Conservation (phyloP, 768 basidiomycete genomes). For the Dacryopinax primogenitus region DNA sequence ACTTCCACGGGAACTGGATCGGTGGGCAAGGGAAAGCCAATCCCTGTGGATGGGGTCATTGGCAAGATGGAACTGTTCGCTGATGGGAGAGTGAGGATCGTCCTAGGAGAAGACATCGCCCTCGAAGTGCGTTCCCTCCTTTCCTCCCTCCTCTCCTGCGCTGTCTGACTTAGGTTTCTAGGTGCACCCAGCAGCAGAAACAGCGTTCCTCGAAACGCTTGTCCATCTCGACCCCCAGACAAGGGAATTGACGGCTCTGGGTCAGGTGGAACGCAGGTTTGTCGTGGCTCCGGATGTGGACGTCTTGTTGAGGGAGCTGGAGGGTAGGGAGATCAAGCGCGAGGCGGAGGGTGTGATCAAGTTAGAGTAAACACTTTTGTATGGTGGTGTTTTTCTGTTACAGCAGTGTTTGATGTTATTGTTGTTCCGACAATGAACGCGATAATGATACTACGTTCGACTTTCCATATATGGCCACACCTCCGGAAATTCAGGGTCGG, state of each 20-base stretch:
- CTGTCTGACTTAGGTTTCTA: conserved; percentile 22
- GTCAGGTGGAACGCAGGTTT: conserved; percentile 78
- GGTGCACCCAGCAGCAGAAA: conserved; percentile 71
- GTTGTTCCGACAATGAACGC: no score
- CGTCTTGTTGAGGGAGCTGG: conserved; percentile 52
- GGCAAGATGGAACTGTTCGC: conserved; percentile 76
- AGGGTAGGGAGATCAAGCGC: conserved; percentile 20
- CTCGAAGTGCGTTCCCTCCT: conserved; percentile 49
- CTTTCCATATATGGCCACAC: no score
- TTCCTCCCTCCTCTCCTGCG: background rate
- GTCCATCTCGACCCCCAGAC: conserved; percentile 51
- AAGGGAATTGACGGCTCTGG: conserved; percentile 56
- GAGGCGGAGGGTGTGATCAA: background rate
- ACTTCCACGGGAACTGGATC: conserved; percentile 20
- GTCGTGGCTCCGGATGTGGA: conserved; percentile 76
- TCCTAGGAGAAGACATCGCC: conserved; percentile 64
- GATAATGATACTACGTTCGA: no score
- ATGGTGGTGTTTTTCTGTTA: no score
- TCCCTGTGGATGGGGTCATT: conserved; percentile 57
- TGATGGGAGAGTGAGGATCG: conserved; percentile 78
- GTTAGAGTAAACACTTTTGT: background rate
- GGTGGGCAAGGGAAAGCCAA: conserved; percentile 12
- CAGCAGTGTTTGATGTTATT: no score
- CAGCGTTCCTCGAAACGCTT: conserved; percentile 81
- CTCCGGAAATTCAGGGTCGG: no score